phyloP scores from a whole-genome alignment of 306 rosid species.

The Rubus parviflorus region DNA sequence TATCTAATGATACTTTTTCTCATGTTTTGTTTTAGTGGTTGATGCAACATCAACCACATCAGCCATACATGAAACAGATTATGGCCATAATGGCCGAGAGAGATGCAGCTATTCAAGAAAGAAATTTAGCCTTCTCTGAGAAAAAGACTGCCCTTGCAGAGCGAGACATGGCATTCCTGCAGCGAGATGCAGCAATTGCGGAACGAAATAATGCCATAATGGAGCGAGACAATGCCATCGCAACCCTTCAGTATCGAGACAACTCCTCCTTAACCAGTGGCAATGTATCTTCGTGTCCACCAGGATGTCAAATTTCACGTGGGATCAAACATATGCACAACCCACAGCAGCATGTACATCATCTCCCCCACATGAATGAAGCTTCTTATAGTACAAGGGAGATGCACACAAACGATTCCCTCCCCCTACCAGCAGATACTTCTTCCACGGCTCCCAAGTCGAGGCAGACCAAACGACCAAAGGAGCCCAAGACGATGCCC shows the following conservation, averaged over 20 bases:
- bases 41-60: constrained; percentile 94
- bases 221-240: constrained; percentile 88
- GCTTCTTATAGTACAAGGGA: constrained; percentile 61
- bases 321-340: constrained; percentile 96
- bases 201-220: constrained; percentile 78
- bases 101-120: constrained; percentile 90
- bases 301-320: constrained; percentile 96
- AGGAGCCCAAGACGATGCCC: constrained; percentile 62
- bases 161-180: constrained; percentile 85
- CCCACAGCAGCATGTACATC: constrained; percentile 70
- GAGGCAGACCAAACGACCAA: constrained; percentile 64
- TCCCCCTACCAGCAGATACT: constrained; percentile 52
- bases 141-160: constrained; percentile 88
- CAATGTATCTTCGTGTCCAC: constrained; percentile 72
- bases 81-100: constrained; percentile 90
- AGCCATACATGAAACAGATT: constrained; percentile 96
- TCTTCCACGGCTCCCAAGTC: constrained; percentile 56
- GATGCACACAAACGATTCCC: constrained; percentile 56
- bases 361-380: constrained; percentile 63
- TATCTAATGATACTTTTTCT: constrained; percentile 13
- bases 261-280: constrained; percentile 55
- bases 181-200: constrained; percentile 85
- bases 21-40: constrained; percentile 52
- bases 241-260: constrained; percentile 83
- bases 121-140: constrained; percentile 89